phyloP scores from a whole-genome alignment of 192 early-diverging fungal species.

The Linnemannia elongata region DNA sequence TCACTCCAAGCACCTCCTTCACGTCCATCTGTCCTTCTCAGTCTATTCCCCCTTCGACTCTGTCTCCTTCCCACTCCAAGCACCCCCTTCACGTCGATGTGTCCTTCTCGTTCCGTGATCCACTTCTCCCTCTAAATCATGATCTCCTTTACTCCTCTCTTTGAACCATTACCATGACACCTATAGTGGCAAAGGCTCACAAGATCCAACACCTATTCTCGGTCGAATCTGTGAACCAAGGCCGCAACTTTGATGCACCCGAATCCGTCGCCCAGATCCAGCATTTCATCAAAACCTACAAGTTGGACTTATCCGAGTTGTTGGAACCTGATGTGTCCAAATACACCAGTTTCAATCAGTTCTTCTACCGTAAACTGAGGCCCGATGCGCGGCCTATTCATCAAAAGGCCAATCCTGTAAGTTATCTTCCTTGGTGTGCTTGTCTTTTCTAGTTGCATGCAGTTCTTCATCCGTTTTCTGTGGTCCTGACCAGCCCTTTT shows the following conservation, averaged over 20 bases:
- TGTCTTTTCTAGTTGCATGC: not conserved
- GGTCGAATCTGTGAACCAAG: conserved; percentile 60
- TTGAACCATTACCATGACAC: too few relatives aligned
- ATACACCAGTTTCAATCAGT: conserved; percentile 78
- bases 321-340: conserved; percentile 60
- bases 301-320: conserved; percentile 76
- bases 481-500: too few relatives aligned
- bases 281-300: conserved; percentile 76
- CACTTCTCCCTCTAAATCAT: not conserved
- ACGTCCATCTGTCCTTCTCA: not conserved
- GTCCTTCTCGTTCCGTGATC: not conserved
- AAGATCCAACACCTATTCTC: conserved; percentile 46
- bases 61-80: not conserved
- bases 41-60: too few relatives aligned
- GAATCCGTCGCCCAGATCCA: conserved; percentile 70
- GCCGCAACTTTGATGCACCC: conserved; percentile 74
- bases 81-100: not conserved
- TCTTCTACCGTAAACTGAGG: conserved; percentile 80
- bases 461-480: not conserved
- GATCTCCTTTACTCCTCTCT: not conserved
- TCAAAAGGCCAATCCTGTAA: conserved; percentile 43
- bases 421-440: not conserved
- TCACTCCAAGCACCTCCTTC: not conserved
- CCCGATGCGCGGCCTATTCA: conserved; percentile 67
- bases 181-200: conserved; percentile 30